Base-by-base conservation (phyloP, 1,284 basidiomycete genomes). In the Rhodotorula sp. region DNA sequence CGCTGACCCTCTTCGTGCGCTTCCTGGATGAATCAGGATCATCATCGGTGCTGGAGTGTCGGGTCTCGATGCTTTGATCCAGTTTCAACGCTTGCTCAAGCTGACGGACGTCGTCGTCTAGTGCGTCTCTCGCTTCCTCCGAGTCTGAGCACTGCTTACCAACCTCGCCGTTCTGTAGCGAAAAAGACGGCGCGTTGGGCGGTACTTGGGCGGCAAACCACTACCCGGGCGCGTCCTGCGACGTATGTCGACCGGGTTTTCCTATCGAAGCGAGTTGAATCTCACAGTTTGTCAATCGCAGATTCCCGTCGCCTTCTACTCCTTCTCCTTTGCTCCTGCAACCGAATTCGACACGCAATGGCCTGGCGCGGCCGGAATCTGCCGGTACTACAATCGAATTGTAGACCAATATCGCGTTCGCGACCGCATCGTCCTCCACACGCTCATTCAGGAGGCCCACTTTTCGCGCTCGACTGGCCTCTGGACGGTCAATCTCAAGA, bases 221-320 rank as follows among this genome's bases (percentile, higher is more conserved):
- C 15, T 74, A 74, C 48, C 73, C 73, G 8, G 73, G 73, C 9
- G 70, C 67, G 0, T 47, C 49, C 0, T 63, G 68, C 58, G 72
- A 73, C 47, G 70, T 67, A 11, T 24, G 58, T 49, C 29, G 4
- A 11, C 17, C 27, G 10, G 9, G 46, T 47, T 22, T 53, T 51
- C 36, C 46, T 24, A n/a, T 6, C 1, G 13, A n/a, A 4, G 24
- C 4, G 30, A 8, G 19, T 8, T 7, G n/a, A n/a, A n/a, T n/a
- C 4, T 24, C 53, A 32, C 2, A 29, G 13, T 46, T 49, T 29
- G 39, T 3, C 2, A 7, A 20, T 17, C 29, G 9, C 52, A 39
- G 64, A 47, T 73, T 47, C 62, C 72, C n/a, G 30, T 71, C 44
- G 59, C 53, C 10, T 39, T 68, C 36, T 74, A 72, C 66, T 70